A percentile compares a stretch with the other conserved stretches of the same genome.
Evolutionary conservation across 495 filamentous ascomycete species (phyloP).

Genomic region (Collariella sp.): DNA sequence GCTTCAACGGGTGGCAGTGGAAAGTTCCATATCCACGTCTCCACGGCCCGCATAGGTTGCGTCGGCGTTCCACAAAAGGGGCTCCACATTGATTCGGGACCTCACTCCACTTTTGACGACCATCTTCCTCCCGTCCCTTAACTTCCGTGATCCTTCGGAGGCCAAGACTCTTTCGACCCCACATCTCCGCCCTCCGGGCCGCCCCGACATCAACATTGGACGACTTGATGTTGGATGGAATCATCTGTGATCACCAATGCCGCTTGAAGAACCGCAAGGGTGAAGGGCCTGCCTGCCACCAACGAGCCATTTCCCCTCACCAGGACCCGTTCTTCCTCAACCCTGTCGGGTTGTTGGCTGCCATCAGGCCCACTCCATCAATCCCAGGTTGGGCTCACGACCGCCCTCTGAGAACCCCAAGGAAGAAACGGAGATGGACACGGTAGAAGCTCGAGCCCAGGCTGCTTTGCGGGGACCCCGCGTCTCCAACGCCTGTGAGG

Average conservation of each 20-base stretch:
- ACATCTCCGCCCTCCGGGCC: conserved; percentile 12
- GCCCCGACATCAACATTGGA: not conserved
- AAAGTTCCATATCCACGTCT: no score
- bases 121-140: no score
- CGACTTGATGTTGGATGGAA: not conserved
- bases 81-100: no score
- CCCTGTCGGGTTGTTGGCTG: no score
- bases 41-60: no score
- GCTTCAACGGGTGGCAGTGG: no score
- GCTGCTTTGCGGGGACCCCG: conserved; percentile 15
- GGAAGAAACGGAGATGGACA: not conserved
- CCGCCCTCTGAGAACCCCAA: not conserved
- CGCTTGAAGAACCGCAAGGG: no score
- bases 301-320: no score
- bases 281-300: no score
- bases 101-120: no score
- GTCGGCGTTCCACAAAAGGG: no score
- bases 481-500: conserved; percentile 40
- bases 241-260: not conserved
- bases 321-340: no score
- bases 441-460: not conserved
- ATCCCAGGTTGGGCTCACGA: not conserved
- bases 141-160: conserved; percentile 19
- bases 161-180: conserved; percentile 9
- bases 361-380: not conserved